Evolutionary conservation across 257 asterid species (phyloP).

Genomic region (Capsicum baccatum): DNA sequence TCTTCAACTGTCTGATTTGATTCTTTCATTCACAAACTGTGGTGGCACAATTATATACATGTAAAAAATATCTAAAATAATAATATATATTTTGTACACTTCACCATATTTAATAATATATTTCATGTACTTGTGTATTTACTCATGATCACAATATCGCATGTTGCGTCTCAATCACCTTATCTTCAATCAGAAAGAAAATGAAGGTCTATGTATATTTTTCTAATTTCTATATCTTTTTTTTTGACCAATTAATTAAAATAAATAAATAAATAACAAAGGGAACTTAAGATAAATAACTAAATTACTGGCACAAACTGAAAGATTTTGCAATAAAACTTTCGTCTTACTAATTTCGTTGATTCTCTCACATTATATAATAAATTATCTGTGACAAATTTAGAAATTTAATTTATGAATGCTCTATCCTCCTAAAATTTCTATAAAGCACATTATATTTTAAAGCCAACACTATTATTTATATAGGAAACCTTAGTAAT

Average conservation of each 20-base stretch:
- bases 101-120: not conserved
- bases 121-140: not conserved
- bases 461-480: too few relatives aligned
- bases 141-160: not conserved
- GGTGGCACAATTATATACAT: not conserved
- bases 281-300: not conserved
- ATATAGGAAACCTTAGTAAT: too few relatives aligned
- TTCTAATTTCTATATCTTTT: not conserved
- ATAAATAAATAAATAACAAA: not conserved
- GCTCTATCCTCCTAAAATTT: too few relatives aligned
- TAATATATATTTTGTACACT: not conserved
- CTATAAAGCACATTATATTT: too few relatives aligned
- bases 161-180: slow-evolving; percentile 4
- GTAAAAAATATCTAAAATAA: not conserved
- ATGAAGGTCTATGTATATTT: not conserved
- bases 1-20: slow-evolving; percentile 25
- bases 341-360: too few relatives aligned
- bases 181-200: not conserved
- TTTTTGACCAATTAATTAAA: not conserved
- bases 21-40: not conserved
- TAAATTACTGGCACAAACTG: not conserved
- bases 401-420: not conserved
- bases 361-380: not conserved
- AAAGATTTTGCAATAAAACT: too few relatives aligned
- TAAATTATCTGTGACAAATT: not conserved